Conservation (phyloP, 306 rosid species). For the Ziziphus jujuba region DNA sequence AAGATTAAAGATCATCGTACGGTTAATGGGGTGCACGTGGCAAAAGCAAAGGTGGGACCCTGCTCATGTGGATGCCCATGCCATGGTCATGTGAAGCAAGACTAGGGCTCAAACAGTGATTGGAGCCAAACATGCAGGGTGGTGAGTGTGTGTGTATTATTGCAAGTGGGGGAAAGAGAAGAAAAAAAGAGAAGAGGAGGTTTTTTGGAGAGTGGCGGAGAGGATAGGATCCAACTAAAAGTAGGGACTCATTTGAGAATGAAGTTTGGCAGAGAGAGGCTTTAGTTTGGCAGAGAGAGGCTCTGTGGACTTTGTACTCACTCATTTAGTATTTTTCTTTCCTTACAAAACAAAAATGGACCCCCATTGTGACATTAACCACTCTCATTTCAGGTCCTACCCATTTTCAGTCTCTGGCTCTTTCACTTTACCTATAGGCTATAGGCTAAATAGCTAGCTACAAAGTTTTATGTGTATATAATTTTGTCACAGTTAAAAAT, state of each 20-base stretch:
- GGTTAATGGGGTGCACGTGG: slow-evolving; percentile 23
- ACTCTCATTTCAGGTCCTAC: slow-evolving; percentile 23
- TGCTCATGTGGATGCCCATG: slow-evolving; percentile 35
- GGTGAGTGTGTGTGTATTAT: slow-evolving; percentile 5
- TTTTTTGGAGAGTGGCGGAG: background rate
- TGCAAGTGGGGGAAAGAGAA: slow-evolving; percentile 6
- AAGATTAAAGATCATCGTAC: slow-evolving; percentile 32
- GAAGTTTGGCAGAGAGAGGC: slow-evolving; percentile 8
- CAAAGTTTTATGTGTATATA: too few species aligned
- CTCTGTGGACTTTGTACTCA: slow-evolving; percentile 15
- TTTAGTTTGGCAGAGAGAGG: background rate
- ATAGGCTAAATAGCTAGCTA: too few species aligned
- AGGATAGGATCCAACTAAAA: slow-evolving; percentile 22
- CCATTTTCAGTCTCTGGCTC: slow-evolving; percentile 10
- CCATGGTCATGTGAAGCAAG: slow-evolving; percentile 18
- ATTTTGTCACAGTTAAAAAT: too few species aligned
- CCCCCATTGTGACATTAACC: slow-evolving; percentile 41
- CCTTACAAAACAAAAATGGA: slow-evolving; percentile 15
- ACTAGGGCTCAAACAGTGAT: slow-evolving; percentile 12
- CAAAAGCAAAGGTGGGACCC: slow-evolving; percentile 27
- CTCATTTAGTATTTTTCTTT: slow-evolving; percentile 5
- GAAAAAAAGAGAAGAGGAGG: background rate
- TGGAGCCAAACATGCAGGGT: slow-evolving; percentile 20
- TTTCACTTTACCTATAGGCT: background rate
- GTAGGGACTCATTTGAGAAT: slow-evolving; percentile 27